Base-by-base conservation (phyloP, 108 stramenopile species). In the Fistulifera solaris region DNA sequence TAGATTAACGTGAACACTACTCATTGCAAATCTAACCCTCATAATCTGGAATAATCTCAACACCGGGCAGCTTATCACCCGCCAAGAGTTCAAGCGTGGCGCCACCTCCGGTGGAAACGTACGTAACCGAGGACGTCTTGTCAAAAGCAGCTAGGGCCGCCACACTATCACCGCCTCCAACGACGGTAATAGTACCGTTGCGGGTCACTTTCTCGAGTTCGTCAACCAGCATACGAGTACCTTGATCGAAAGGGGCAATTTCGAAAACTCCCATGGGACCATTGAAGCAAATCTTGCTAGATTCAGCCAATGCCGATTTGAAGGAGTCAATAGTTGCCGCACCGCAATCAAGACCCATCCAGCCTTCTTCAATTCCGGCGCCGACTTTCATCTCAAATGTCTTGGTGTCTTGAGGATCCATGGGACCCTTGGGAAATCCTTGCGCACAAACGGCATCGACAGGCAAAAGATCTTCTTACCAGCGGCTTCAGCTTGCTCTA, bases 221-320 rank as follows among this genome's bases (percentile, higher is more conserved):
- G 51, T 95, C 72, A 15, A 93, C 94, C 49, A 99, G 59, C 8
- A 68, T 78, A 48, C 77, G 78, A 45, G 96, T 93, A 28, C 93
- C 95, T 15, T 72, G 72, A 39, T 89, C 85, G 64, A 95, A 99
- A 2, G 80, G 66, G 40, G 73, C 68, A 38, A 94, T 73, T 71
- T 99, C 98, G 58, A 97, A 98, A 1, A 98, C 97, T 41, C 98
- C 98, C 83, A 92, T 85, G 21, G 98, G 98, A 23, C 98, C 78
- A 65, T 96, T 98, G 87, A 94, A 92, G 26, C 98, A 60, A 41
- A 95, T 77, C 25, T 87, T 93, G 43, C 77, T 87, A 47, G 73
- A 74, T 15, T 58, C 49, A 16, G 61, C 41, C 28, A 97, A 72
- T 46, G 58, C 71, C 4, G 77, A 75, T 51, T 84, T 61, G 48